Base-by-base conservation (phyloP, 1,139 yeast species). In the Candida smagusa region DNA sequence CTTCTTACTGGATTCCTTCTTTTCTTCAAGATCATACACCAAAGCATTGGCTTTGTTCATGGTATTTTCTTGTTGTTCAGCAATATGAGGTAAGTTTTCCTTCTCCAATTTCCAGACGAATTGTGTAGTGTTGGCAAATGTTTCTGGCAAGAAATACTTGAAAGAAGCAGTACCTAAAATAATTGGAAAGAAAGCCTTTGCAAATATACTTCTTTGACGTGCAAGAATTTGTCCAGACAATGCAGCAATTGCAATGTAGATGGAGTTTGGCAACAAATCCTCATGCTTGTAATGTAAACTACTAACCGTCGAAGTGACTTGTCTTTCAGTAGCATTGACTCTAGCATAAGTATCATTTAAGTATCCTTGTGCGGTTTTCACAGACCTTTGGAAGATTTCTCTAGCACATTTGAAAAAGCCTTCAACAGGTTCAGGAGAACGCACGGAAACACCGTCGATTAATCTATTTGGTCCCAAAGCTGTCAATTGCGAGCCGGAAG, bases 151-250 rank as follows among this genome's bases (percentile, higher is more conserved):
- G 48, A 84, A 82, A 59, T 80, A 76, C 42, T 72, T 77, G 64
- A 89, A 87, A 1, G 95, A 82, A 9, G 73, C 74, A 12, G 77
- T 49, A 11, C 95, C 96, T 36, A 85, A 72, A 0, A 72, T 61
- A 3, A 84, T 42, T 2, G 97, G 97, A 9, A 80, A 69, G 1
- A 77, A 46, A 3, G 74, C 63, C 52, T 83, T 80, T 11, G 86
- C 58, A 4, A 83, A 38, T 9, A 84, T 43, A 34, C 80, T 77
- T 44, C 87, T 74, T 52, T 81, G 81, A 54, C 96, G 87, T 3
- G 95, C 79, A 36, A 85, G 58, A 35, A 92, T 81, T 22, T 87
- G 77, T 37, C 97, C 97, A 4, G 94, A 68, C 50, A 90, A 73
- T 2, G 81, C 73, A n/a, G 90, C 92, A 30, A 89, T 78, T 9